A percentile compares a stretch with the other conserved stretches of the same genome.
Conservation (phyloP, 345 rosid species). For the Kandelia obovata region DNA sequence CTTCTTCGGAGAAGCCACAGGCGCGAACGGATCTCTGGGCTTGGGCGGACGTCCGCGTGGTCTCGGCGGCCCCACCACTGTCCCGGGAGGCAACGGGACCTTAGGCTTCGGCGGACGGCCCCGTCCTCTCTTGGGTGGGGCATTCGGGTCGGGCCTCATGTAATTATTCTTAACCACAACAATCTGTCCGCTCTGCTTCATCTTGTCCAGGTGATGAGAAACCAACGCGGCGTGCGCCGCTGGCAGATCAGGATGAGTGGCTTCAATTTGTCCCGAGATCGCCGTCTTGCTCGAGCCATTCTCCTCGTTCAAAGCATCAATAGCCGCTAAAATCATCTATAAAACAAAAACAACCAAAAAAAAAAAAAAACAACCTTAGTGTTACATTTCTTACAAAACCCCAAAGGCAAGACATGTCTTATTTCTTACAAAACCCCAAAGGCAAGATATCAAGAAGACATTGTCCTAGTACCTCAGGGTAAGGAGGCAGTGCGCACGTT, state of each 20-base stretch:
- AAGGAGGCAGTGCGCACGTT: conserved; percentile 21
- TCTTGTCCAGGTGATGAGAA: conserved; percentile 55
- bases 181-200: conserved; percentile 64
- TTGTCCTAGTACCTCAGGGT: conserved; percentile 31
- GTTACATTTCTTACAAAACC: background rate
- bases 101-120: conserved; percentile 87
- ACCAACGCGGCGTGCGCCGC: conserved; percentile 57
- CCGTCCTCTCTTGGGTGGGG: conserved; percentile 86
- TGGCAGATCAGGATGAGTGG: conserved; percentile 46
- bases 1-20: conserved; percentile 16
- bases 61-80: conserved; percentile 39
- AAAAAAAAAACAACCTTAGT: background rate
- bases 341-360: background rate
- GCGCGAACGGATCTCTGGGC: conserved; percentile 42
- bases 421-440: background rate
- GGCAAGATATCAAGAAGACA: background rate
- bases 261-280: conserved; percentile 61
- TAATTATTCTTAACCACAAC: conserved; percentile 63
- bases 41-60: conserved; percentile 82
- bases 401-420: background rate
- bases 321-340: conserved; percentile 75
- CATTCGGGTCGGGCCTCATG: conserved; percentile 66
- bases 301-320: conserved; percentile 49
- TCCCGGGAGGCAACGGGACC: conserved; percentile 21
- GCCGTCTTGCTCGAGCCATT: conserved; percentile 57